Percentiles rank a stretch among this genome's conserved stretches.
These are phyloP conservation scores for Solanum aculeatissimum DNA, from an alignment of 305 asterid species.

Conservation along the genomic window DNA sequence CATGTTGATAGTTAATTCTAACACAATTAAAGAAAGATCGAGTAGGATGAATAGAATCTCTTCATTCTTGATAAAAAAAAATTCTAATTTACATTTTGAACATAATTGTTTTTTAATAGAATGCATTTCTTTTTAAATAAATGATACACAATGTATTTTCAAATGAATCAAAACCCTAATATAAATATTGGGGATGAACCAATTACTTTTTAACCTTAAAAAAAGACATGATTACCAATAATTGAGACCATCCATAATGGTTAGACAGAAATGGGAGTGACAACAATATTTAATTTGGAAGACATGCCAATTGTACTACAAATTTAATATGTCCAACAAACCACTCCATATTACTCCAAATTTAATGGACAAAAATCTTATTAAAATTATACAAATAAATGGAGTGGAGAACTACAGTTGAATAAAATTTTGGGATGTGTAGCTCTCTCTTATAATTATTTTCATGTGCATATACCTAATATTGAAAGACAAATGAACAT, in stretches of 20 bases:
- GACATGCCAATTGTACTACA: not conserved
- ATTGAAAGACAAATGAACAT: not conserved
- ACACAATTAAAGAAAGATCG: not conserved
- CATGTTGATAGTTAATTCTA: not conserved
- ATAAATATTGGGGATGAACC: not conserved
- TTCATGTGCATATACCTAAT: not conserved
- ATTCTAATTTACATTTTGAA: not conserved
- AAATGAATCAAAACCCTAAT: not conserved
- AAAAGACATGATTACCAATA: not conserved
- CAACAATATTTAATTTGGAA: not conserved
- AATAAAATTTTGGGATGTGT: too few species aligned
- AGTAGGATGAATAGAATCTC: not conserved
- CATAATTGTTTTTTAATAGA: too few species aligned
- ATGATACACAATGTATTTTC: rapidly evolving
- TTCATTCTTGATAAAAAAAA: rapidly evolving
- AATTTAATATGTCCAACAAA: not conserved
- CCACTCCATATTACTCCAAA: not conserved
- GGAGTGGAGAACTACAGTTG: too few species aligned
- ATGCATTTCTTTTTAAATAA: not conserved
- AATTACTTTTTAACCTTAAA: not conserved
- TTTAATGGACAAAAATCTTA: not conserved
- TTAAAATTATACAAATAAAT: not conserved
- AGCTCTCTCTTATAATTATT: not conserved
- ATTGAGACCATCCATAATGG: not conserved
- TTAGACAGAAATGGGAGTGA: not conserved